A percentile compares a stretch with the other conserved stretches of the same genome.
These are phyloP conservation scores for Medicago truncatula DNA, from an alignment of 306 rosid species.

Conservation along the genomic window MtrunA17r5.0-ANR NC_053043.1:4520001-4520500, in stretches of 20 bases:
- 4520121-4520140: conserved; percentile 45
- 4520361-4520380: conserved; percentile 16
- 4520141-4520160: conserved; percentile 49
- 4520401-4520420: conserved; percentile 2
- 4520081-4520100: no score
- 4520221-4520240: conserved; percentile 54
- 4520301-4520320: not conserved
- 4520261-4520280: conserved; percentile 47
- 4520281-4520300: conserved; percentile 44
- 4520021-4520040: no score
- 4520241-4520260: conserved; percentile 42
- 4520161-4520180: conserved; percentile 34
- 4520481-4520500: not conserved
- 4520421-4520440: no score
- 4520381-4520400: conserved; percentile 4
- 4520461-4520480: no score
- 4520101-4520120: no score
- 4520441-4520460: no score
- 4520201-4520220: conserved; percentile 39
- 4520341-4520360: conserved; percentile 13
- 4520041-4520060: no score
- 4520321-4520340: conserved; percentile 17
- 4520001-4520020: no score
- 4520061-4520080: no score
- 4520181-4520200: conserved; percentile 39